These are phyloP conservation scores for Penstemon davidsonii DNA, from an alignment of 257 asterid genomes.

Conservation along the genomic window DNA sequence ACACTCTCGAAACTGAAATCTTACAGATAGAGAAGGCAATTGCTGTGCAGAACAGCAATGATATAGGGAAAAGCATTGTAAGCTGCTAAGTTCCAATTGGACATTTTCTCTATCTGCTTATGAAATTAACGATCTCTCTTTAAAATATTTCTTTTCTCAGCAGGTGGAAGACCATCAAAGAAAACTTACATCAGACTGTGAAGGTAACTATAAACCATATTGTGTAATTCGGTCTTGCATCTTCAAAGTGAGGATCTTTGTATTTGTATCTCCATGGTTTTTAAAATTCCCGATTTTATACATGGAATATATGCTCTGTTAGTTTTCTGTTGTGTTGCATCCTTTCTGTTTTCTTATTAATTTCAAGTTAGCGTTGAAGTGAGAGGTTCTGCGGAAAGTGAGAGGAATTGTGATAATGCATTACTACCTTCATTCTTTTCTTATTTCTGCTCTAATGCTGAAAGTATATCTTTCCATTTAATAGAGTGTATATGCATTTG, in stretches of 20 bases:
- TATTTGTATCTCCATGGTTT: too few species aligned
- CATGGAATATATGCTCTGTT: too few species aligned
- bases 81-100: constrained; percentile 26
- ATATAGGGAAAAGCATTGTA: constrained; percentile 58
- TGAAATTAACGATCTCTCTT: constrained; percentile 5
- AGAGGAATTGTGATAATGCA: background rate
- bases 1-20: constrained; percentile 82
- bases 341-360: constrained; percentile 6
- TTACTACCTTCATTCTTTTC: constrained; percentile 10
- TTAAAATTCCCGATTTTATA: too few species aligned
- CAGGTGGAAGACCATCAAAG: constrained; percentile 55
- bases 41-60: constrained; percentile 58
- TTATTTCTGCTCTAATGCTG: constrained; percentile 17
- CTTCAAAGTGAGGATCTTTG: too few species aligned
- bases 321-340: background rate
- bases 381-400: background rate
- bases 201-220: too few species aligned
- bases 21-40: constrained; percentile 88
- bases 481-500: background rate
- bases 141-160: background rate
- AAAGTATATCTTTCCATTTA: background rate
- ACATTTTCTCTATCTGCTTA: constrained; percentile 19
- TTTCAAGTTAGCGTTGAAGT: background rate
- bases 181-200: too few species aligned
- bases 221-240: too few species aligned